Base-by-base conservation (phyloP, 176 grass and related monocot genomes). In the Raddia guianensis region DNA sequence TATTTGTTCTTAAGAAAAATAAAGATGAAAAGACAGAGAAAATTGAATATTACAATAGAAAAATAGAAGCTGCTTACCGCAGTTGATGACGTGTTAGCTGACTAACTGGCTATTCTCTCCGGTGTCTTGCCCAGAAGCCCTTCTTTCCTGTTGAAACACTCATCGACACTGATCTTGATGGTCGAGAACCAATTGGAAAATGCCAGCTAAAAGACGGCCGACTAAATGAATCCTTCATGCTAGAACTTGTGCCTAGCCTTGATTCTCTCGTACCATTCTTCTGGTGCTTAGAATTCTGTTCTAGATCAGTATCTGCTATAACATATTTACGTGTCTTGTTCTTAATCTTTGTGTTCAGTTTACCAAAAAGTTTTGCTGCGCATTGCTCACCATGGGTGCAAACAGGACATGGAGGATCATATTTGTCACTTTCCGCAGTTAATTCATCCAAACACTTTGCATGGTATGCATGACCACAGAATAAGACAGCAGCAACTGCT, bases 371-470 rank as follows among this genome's bases (percentile, higher is more conserved):
- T 63, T 97, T 91, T 69, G 80, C 70, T 57, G 74, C 34, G 70
- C 48, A 83, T 66, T 80, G 85, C 74, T 97, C 94, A 62, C 91
- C 91, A 64, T 78, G 85, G 27, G 76, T 91, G 69, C 94, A 91
- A 42, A 93, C 18, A 75, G 88, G 94, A 56, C 91, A 97, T 15
- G 71, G 75, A 63, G 94, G 94, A 15, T 97, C 88, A 73, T 83
- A 93, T 88, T 80, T 90, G 14, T 97, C 91, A 66, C 56, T 71
- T 58, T 97, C 94, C 13, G 43, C 42, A 6, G 86, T 89, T 63
- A 93, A 73, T 64, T 74, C 89, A 56, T 97, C 94, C 66, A 97
- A 97, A 87, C 94, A 93, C 70, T 87, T 89, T 58, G 72, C 88
- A 73, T 97, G 94, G 64, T 89, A 97, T 34, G 75, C 63, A 74